Conservation (phyloP, 2,329 filamentous ascomycete genomes). For the Parastagonospora avenae region DNA sequence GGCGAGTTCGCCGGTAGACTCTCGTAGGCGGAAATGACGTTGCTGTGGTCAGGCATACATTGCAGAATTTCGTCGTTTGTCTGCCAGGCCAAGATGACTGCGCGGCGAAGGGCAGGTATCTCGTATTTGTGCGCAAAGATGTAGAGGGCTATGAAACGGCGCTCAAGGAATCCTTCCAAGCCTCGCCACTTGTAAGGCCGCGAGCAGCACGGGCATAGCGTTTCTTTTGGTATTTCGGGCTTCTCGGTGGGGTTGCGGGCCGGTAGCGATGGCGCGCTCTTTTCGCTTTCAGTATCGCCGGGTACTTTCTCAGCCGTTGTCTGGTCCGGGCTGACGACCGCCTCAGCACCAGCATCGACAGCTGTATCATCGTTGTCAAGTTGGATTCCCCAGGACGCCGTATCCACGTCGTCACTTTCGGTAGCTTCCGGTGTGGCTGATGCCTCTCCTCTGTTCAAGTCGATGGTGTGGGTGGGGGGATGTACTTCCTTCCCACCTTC, state of each 20-base stretch:
- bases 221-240: conserved; percentile 42
- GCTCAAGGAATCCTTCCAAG: conserved; percentile 44
- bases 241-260: conserved; percentile 40
- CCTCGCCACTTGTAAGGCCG: conserved; percentile 45
- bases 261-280: conserved; percentile 24
- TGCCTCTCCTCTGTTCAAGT: conserved; percentile 23
- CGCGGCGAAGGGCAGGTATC: conserved; percentile 38
- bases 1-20: conserved; percentile 35
- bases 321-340: conserved; percentile 14
- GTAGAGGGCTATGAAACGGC: conserved; percentile 43
- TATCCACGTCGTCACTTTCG: conserved; percentile 40
- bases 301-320: conserved; percentile 36
- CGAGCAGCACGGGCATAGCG: conserved; percentile 42
- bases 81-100: conserved; percentile 42
- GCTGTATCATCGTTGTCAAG: conserved; percentile 36
- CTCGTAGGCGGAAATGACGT: conserved; percentile 43
- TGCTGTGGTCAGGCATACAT: conserved; percentile 45
- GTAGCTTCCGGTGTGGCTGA: conserved; percentile 15
- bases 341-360: conserved; percentile 18
- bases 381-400: conserved; percentile 42
- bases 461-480: conserved; percentile 33
- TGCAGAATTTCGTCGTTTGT: conserved; percentile 44
- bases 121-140: conserved; percentile 41
- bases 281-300: conserved; percentile 36
- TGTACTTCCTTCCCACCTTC: conserved; percentile 42